Evolutionary conservation across 2,329 filamentous ascomycete genomes (phyloP).

Genomic region (Hysterium pulicare): DNA sequence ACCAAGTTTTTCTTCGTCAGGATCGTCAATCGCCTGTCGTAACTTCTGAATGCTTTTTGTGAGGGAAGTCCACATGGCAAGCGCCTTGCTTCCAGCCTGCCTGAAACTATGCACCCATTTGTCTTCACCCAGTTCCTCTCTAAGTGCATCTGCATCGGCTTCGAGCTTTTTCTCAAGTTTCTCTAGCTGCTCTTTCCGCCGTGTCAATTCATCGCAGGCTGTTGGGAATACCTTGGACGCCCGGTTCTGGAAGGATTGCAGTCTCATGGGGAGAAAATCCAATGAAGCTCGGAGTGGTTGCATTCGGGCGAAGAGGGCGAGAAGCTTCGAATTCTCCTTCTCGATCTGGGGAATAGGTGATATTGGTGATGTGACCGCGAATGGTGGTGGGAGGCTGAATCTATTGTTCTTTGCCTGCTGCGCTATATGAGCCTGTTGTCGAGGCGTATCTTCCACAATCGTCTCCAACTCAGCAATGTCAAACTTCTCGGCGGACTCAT

Average conservation of each 20-base stretch:
- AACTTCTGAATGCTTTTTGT: conserved; percentile 82
- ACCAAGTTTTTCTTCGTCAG: conserved; percentile 59
- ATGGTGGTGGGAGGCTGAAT: conserved; percentile 62
- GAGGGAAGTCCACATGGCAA: conserved; percentile 96
- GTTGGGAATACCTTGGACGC: conserved; percentile 80
- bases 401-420: conserved; percentile 59
- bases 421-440: conserved; percentile 27
- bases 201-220: conserved; percentile 83
- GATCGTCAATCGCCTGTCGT: conserved; percentile 72
- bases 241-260: conserved; percentile 79
- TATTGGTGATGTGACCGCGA: conserved; percentile 60
- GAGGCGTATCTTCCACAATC: conserved; percentile 83
- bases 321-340: conserved; percentile 81
- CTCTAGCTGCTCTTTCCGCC: conserved; percentile 70
- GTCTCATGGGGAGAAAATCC: conserved; percentile 91
- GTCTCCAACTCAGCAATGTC: conserved; percentile 90
- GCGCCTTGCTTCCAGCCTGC: conserved; percentile 83
- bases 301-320: conserved; percentile 91
- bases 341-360: conserved; percentile 53
- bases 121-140: conserved; percentile 90
- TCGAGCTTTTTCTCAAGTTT: conserved; percentile 85
- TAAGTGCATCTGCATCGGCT: conserved; percentile 81
- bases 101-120: conserved; percentile 95
- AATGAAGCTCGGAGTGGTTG: conserved; percentile 88
- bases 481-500: conserved; percentile 60